Evolutionary conservation across 306 rosid genomes (phyloP), one percentile per base, ranked within the genome.

Genomic region (Betula pendula): DNA sequence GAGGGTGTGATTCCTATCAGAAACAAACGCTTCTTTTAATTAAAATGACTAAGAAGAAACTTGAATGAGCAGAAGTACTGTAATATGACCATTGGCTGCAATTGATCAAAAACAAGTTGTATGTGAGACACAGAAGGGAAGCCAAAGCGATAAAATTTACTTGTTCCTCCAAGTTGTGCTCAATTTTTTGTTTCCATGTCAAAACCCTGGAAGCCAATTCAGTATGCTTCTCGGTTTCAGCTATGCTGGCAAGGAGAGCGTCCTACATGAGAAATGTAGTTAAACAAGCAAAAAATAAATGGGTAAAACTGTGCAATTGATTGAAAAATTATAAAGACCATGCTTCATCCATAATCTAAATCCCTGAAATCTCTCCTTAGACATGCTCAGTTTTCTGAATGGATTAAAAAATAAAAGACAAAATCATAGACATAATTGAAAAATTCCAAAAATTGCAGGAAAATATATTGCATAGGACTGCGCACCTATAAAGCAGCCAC

Each of bases 111-210:
- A 9, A 43, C 4, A 53, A 55, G 47, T 19, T 8, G 16, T 42
- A 15, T 13, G 1, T 24, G 5, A 20, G 71, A 24, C 59, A 75
- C 40, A 58, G 48, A 22, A 68, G 20, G 48, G 66, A 63, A 52
- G 58, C 19, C 25, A 67, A 59, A 77, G 68, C 35, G 56, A 83
- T 76, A 59, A 62, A 77, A 42, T 74, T 85, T 82, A 92, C 99
- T 91, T 92, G 97, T 74, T 95, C 97, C 86, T 95, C 97, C 81
- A 95, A 74, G 67, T 88, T 82, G 75, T 85, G 83, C 87, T 95
- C 99, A 79, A 95, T 87, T 78, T 85, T 92, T 69, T 92, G 97
- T 84, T 92, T 95, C 97, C 99, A 92, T 35, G 91, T 84, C 29
- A 96, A 89, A 75, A 95, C 96, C 82, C 93, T 90, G 70, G 91